A percentile compares a stretch with the other conserved stretches of the same genome.
Evolutionary conservation across 164 flowering plant genomes (phyloP).

Genomic region (Cinnamomum chago): DNA sequence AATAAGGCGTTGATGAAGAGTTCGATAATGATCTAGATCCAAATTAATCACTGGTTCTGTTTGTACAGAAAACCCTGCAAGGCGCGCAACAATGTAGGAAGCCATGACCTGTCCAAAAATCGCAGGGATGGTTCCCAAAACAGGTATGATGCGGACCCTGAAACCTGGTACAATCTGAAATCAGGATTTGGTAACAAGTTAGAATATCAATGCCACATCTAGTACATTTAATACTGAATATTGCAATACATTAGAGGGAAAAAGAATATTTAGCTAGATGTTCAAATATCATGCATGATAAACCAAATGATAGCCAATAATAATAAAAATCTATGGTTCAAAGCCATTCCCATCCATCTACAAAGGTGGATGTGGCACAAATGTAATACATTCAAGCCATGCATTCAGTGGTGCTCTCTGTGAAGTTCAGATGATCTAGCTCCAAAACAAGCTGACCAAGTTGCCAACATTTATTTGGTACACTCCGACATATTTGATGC

Average conservation of each 20-base stretch:
- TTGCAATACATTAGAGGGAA: no score
- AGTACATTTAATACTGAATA: background rate
- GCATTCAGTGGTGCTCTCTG: background rate
- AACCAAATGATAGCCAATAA: background rate
- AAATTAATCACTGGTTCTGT: constrained; percentile 86
- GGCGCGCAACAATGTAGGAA: constrained; percentile 79
- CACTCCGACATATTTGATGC: no score
- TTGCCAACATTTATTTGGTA: no score
- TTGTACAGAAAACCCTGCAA: constrained; percentile 70
- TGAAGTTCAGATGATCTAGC: background rate
- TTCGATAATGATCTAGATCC: constrained; percentile 72
- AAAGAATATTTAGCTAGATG: background rate
- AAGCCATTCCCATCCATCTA: background rate
- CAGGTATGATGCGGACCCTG: constrained; percentile 95
- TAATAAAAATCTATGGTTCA: background rate
- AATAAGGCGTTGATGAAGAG: constrained; percentile 87
- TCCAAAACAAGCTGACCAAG: background rate
- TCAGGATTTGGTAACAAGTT: constrained; percentile 8
- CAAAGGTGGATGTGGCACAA: background rate
- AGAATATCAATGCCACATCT: constrained; percentile 3
- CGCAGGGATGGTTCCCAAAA: constrained; percentile 92
- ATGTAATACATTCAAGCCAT: background rate
- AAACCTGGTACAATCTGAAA: constrained; percentile 86
- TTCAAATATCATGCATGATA: background rate
- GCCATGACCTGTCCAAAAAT: constrained; percentile 99